Evolutionary conservation across 495 filamentous ascomycete species (phyloP), one percentile per base, ranked within the genome.

Genomic region (Daldinia vernicosa): DNA sequence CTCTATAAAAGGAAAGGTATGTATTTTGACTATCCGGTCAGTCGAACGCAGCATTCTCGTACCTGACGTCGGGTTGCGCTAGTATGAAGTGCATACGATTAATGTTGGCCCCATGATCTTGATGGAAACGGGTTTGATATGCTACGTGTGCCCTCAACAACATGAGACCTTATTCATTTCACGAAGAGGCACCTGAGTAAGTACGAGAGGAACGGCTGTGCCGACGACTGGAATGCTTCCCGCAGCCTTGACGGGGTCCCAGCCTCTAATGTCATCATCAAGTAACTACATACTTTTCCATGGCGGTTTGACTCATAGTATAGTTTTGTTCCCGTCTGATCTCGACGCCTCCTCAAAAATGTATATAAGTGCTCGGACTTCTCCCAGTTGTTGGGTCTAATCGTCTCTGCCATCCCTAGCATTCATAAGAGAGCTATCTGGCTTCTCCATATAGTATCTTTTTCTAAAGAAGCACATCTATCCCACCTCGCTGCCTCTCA

Each of bases 141-240:
- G 12, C 7, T 7, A 6, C 50, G 40, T 47, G 39, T 52, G 28
- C n/a, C n/a, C 53, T 33, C n/a, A 6, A 33, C 37, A 53, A 39
- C 39, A 57, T 12, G 9, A 39, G 17, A 9, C 22, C 30, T 51
- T 6, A 19, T 54, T 8, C 8, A 28, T 6, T 24, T n/a, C 33
- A 47, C 58, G 27, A 30, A 32, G 27, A 22, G n/a, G 37, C 7
- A 52, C 22, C 30, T 14, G 28, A 32, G 3, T 15, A 27, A 26
- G 6, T 32, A 11, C 43, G 37, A 35, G 35, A 32, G 43, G 19
- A 4, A 19, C 15, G 14, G 39, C 6, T 39, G 7, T 53, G 47
- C 47, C 32, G 35, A n/a, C 35, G 14, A 52, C 3, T n/a, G 65
- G 70, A 72, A 72, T 72, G 65, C 57, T 57, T 65, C 55, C 22